Conservation (phyloP, 495 filamentous ascomycete species). For the Daldinia caldariorum region DNA sequence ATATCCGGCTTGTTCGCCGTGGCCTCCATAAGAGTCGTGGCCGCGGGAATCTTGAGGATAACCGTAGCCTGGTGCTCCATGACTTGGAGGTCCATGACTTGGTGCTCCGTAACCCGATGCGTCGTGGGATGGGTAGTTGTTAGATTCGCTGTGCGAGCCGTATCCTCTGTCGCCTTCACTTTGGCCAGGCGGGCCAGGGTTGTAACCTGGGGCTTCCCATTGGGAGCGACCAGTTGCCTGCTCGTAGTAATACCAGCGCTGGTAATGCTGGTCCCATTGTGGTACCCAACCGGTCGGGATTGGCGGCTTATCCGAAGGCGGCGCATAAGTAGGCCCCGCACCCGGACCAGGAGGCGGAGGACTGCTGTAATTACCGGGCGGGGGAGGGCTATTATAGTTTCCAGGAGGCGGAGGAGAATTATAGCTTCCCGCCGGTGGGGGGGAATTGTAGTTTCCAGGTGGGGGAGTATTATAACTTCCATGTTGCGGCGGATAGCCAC, state of each 20-base stretch:
- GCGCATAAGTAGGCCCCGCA: conserved; percentile 47
- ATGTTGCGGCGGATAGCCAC: conserved; percentile 39
- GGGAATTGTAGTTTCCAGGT: conserved; percentile 20
- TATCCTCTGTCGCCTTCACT: conserved; percentile 30
- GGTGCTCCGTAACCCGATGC: conserved; percentile 27
- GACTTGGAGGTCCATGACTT: neutral
- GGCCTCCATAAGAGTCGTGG: conserved; percentile 19
- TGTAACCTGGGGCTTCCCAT: conserved; percentile 64
- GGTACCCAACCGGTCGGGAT: conserved; percentile 68
- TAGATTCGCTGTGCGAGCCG: conserved; percentile 15
- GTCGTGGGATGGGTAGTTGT: conserved; percentile 22
- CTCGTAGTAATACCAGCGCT: conserved; percentile 70
- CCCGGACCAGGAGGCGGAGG: conserved; percentile 48
- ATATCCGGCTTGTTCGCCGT: conserved; percentile 12
- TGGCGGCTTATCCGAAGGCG: conserved; percentile 60
- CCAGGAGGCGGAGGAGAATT: conserved; percentile 37
- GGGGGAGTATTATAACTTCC: conserved; percentile 37
- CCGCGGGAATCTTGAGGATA: conserved; percentile 32
- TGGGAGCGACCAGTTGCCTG: conserved; percentile 66
- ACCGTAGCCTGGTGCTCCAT: neutral
- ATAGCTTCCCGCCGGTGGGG: conserved; percentile 14
- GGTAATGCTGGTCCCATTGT: conserved; percentile 65
- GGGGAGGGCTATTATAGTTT: neutral
- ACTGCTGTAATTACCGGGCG: conserved; percentile 20
- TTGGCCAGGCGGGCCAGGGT: conserved; percentile 9